These are phyloP conservation scores for Talinum fruticosum DNA, from an alignment of 148 eudicot species.

Conservation along the genomic window DNA sequence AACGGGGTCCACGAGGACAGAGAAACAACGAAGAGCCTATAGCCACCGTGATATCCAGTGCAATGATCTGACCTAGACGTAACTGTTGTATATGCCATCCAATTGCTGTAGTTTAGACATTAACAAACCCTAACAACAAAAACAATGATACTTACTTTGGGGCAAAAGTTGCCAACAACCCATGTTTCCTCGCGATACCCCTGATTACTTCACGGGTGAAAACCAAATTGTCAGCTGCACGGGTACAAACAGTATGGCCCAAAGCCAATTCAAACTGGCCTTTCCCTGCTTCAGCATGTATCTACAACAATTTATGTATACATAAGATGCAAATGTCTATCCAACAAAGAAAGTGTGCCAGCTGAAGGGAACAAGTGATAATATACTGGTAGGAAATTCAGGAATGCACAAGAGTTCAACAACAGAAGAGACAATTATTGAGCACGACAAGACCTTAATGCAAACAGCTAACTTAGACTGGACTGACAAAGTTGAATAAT, in stretches of 20 bases:
- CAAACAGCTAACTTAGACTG: not conserved
- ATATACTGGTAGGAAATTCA: not conserved
- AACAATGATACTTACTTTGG: conserved; percentile 65
- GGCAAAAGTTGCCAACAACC: conserved; percentile 82
- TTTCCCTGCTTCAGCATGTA: conserved; percentile 90
- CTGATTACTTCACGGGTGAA: conserved; percentile 73
- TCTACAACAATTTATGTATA: conserved; percentile 35
- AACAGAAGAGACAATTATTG: not conserved
- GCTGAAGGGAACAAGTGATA: not conserved
- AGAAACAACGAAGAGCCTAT: not conserved
- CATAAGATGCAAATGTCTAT: not conserved
- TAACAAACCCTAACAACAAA: not conserved
- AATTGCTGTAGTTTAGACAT: not conserved
- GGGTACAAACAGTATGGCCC: conserved; percentile 56
- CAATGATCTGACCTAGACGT: not conserved
- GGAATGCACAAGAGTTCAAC: not conserved
- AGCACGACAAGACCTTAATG: not conserved
- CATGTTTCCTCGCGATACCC: conserved; percentile 89
- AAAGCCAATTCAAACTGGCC: conserved; percentile 87
- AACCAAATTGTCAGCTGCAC: conserved; percentile 79
- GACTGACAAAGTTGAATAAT: not conserved
- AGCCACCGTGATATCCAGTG: not conserved
- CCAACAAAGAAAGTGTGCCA: not conserved
- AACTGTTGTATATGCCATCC: not conserved
- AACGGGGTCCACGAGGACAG: not conserved